Conservation (phyloP, 164 flowering plant genomes). For the Magnolia officinalis region DNA sequence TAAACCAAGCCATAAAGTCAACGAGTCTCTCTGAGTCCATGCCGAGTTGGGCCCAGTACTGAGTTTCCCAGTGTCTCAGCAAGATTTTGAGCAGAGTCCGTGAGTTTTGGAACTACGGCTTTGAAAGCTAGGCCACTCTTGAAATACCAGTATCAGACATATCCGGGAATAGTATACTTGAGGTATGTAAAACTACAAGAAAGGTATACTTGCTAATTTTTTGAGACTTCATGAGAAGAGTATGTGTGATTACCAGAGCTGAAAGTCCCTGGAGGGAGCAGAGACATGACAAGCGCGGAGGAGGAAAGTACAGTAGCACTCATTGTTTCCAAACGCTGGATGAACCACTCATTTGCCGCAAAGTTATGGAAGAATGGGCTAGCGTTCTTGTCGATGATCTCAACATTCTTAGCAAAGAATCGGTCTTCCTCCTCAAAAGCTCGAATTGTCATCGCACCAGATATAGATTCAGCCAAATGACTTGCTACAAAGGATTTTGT, state of each 20-base stretch:
- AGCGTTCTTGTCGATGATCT: conserved; percentile 59
- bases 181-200: neutral
- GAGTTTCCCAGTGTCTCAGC: too few relatives aligned
- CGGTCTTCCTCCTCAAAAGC: conserved; percentile 61
- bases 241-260: conserved; percentile 43
- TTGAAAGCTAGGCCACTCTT: too few relatives aligned
- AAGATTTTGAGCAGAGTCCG: too few relatives aligned
- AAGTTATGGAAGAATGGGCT: conserved; percentile 63
- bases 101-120: too few relatives aligned
- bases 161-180: neutral
- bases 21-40: too few relatives aligned
- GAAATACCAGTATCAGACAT: neutral
- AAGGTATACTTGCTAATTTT: too few relatives aligned
- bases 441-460: conserved; percentile 69
- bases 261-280: conserved; percentile 56
- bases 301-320: conserved; percentile 59
- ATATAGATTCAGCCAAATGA: conserved; percentile 60
- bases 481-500: conserved; percentile 55
- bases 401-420: conserved; percentile 45
- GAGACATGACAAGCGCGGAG: conserved; percentile 58
- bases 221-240: too few relatives aligned
- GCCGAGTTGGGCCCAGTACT: too few relatives aligned
- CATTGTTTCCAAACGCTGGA: conserved; percentile 63
- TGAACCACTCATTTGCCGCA: conserved; percentile 82
- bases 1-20: too few relatives aligned